Percentiles rank a stretch among this genome's conserved stretches.
Conservation (phyloP, 139 green algal species). For the Coccomyxa sp. region DNA sequence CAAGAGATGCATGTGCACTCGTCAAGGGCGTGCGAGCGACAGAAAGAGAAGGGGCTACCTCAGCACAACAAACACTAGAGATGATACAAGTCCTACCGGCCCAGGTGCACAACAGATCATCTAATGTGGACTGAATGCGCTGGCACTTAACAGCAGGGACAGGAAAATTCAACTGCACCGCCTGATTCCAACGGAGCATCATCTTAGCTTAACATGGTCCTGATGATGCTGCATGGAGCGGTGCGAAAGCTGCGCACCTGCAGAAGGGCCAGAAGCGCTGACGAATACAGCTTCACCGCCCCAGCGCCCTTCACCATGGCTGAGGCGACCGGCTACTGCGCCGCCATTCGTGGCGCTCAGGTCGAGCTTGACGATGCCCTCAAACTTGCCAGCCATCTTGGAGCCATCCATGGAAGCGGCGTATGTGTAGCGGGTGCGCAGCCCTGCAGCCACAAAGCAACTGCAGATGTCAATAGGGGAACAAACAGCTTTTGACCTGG, state of each 20-base stretch:
- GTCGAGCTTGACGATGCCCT: slow-evolving; percentile 67
- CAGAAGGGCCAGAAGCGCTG: slow-evolving; percentile 10
- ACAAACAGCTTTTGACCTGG: neutral
- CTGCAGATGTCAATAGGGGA: neutral
- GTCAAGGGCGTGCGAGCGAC: no score
- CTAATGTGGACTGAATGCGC: no score
- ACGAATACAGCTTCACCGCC: slow-evolving; percentile 77
- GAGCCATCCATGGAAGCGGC: slow-evolving; percentile 12
- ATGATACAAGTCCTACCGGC: neutral
- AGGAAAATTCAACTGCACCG: no score
- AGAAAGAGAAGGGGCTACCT: no score
- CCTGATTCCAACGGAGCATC: no score
- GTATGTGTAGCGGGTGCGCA: slow-evolving; percentile 24
- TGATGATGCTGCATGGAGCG: no score
- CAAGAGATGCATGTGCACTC: no score
- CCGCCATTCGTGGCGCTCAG: slow-evolving; percentile 22
- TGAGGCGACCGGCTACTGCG: slow-evolving; percentile 29
- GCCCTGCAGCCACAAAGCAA: slow-evolving; percentile 15
- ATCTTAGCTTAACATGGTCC: no score
- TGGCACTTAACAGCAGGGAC: no score
- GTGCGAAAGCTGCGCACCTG: neutral
- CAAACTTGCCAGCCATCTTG: slow-evolving; percentile 23
- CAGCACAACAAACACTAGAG: neutral
- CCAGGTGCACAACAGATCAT: no score
- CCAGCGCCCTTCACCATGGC: slow-evolving; percentile 28